Conservation (phyloP, 2,329 filamentous ascomycete genomes). For the Talaromyces sp. region DNA sequence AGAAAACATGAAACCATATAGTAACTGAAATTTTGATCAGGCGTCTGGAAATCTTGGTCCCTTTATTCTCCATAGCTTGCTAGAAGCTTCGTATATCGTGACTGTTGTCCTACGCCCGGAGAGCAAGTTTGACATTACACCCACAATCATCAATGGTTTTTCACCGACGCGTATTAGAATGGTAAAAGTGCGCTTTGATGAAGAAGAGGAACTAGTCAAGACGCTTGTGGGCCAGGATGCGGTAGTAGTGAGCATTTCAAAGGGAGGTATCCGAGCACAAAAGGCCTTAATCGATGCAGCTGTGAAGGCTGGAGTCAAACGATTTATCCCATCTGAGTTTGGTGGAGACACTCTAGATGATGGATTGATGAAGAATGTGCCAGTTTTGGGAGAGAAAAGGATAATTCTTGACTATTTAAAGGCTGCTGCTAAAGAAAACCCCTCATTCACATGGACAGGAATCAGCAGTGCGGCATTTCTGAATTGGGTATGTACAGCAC, state of each 20-base stretch:
- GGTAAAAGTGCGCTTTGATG: not conserved
- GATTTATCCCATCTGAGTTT: constrained; percentile 7
- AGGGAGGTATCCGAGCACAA: not conserved
- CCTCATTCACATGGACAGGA: not conserved
- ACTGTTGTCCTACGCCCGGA: not conserved
- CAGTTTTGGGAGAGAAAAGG: not conserved
- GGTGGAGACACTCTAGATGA: constrained; percentile 1
- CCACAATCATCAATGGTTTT: not conserved
- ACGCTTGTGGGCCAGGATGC: not conserved
- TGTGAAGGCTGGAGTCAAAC: constrained; percentile 9
- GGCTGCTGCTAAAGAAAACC: not conserved
- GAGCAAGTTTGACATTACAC: not conserved
- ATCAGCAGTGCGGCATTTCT: not conserved
- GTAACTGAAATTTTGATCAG: not conserved
- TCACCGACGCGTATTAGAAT: not conserved
- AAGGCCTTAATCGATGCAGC: not conserved
- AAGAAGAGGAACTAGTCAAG: not conserved
- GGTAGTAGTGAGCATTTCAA: not conserved
- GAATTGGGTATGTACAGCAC: not conserved
- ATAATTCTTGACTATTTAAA: not conserved
- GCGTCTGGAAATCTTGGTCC: not conserved
- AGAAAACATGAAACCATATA: not conserved
- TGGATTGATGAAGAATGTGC: not conserved
- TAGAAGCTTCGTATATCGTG: not conserved
- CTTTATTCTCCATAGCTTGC: not conserved